Base-by-base conservation (phyloP, 352 stramenopile genomes). In the Thraustochytrium striatum region DNA sequence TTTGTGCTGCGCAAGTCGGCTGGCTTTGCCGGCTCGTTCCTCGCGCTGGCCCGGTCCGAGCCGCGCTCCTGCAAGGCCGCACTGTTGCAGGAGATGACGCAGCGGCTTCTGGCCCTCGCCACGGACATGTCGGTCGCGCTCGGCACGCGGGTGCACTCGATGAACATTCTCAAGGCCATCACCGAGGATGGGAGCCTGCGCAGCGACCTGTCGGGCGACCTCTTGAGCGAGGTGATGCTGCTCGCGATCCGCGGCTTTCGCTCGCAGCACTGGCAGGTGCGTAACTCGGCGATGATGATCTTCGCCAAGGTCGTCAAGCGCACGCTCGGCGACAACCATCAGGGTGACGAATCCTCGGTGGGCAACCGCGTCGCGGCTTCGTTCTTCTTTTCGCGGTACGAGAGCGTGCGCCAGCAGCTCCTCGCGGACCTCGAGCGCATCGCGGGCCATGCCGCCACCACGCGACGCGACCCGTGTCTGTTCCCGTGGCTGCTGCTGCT, bases 261-360 rank as follows among this genome's bases (percentile, higher is more conserved):
- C 36, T 89, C 88, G 61, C 86, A 85, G 11, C 91, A 87, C 1
- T 95, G 90, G 90, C 89, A 90, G 0, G 91, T 95, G 32, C 89
- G 91, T 33, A 95, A 95, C 84, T 94, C 90, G 43, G 87, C 89
- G 0, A 95, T 95, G 90, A 95, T 95, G 91, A 87, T 95, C 50
- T 95, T 94, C 58, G 87, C 89, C 0, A 39, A 38, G 8, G 44
- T 75, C 32, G 52, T 75, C 19, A 89, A 93, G 78, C 87, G 89
- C 57, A 89, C 87, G 28, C 87, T 94, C 52, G 89, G 88, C 57
- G 89, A 93, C 73, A 93, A 94, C 72, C 88, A 90, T 36, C 89
- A 93, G 72, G 89, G 89, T 11, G 89, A 93, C 61, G 88, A 88
- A 30, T 86, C 86, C 33, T 55, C 65, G 25, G 35, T 72, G 39